Base-by-base conservation (phyloP, 441 rosid species). In the Macaranga tanarius region DNA sequence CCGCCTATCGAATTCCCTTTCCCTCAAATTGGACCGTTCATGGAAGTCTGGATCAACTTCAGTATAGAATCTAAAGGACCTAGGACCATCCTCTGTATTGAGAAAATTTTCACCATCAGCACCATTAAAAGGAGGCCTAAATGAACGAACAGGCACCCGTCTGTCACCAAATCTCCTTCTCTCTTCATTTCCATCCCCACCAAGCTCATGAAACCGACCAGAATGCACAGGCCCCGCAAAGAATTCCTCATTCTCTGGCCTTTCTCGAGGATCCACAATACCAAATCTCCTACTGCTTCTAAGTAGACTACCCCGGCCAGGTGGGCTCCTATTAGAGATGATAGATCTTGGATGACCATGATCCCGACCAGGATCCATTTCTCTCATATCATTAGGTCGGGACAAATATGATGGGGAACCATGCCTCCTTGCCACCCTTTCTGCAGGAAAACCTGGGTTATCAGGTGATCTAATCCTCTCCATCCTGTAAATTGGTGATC, bases 131-230 rank as follows among this genome's bases (percentile, higher is more conserved):
- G 89, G 74, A 72, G 84, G 81, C 79, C 92, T 85, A 81, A 90
- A 90, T 51, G 88, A 79, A 58, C 89, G 87, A 26, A 81, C 71
- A 79, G 84, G 91, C 73, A 84, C 92, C 58, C 84, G 87, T 76
- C 92, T 87, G 80, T 86, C 91, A 47, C 83, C 86, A 75, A 87
- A 82, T 68, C 90, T 83, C 76, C 97, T 89, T 68, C 93, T 87
- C 73, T 88, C 95, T 64, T 83, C 90, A 80, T 86, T 81, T 67
- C 80, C 92, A 72, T 89, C 93, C 69, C 73, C 82, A 69, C 85
- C 87, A 56, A 84, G 76, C 69, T 88, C 92, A 75, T 83, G 83
- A 82, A 86, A 91, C 65, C 90, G 84, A 47, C 84, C 87, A 82
- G 96, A 79, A 72, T 82, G 85, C 81, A 77, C 50, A 16, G 85